Evolutionary conservation across 306 rosid species (phyloP).

Genomic region (Gleditsia sinensis): DNA sequence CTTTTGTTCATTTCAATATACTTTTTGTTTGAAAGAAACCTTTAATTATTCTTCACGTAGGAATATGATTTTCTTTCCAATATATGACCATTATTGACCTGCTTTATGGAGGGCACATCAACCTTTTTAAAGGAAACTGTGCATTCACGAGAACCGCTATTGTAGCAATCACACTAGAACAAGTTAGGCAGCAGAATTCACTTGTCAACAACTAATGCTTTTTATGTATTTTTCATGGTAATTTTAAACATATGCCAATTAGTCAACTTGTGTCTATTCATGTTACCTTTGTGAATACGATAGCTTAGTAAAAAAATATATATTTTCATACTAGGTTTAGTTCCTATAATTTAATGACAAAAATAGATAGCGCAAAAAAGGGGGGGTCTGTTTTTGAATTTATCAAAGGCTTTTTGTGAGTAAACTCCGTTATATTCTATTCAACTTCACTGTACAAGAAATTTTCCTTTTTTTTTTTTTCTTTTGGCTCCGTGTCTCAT

Average conservation of each 20-base stretch:
- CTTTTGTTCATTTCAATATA: neutral
- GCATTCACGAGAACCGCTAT: constrained; percentile 11
- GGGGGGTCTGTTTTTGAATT: neutral
- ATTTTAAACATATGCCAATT: neutral
- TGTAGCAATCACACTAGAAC: constrained; percentile 8
- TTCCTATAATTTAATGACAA: neutral
- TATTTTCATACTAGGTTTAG: neutral
- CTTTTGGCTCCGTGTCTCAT: neutral
- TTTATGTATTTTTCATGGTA: neutral
- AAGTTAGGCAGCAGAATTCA: constrained; percentile 1
- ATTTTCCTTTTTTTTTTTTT: neutral
- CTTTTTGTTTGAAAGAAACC: constrained; percentile 12
- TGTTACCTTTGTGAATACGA: neutral
- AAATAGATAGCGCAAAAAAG: neutral
- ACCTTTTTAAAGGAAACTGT: constrained; percentile 24
- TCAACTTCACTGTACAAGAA: neutral
- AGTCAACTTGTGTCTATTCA: neutral
- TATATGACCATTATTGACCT: neutral
- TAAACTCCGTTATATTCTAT: too few relatives aligned
- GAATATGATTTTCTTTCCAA: too few relatives aligned
- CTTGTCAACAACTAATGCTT: neutral
- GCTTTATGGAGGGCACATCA: neutral
- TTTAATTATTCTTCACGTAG: constrained; percentile 12
- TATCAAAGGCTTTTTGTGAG: too few relatives aligned
- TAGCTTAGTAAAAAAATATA: neutral